Evolutionary conservation across 306 rosid genomes (phyloP).

Genomic region (Astragalus glycyphyllos): DNA sequence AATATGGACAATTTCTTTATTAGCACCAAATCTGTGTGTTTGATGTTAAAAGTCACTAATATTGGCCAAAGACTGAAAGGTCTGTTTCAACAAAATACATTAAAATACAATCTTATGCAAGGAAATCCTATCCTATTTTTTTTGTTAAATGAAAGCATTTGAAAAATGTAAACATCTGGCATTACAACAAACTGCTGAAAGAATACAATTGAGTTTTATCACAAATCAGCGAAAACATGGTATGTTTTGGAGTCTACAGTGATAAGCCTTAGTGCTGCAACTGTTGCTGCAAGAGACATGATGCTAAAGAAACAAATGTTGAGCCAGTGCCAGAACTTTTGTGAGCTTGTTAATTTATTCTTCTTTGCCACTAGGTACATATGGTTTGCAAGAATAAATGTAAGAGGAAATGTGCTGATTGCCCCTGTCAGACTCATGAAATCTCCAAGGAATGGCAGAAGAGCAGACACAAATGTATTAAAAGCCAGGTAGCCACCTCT

Average conservation of each 20-base stretch:
- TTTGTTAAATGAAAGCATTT: slow-evolving; percentile 4
- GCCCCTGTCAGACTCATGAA: slow-evolving; percentile 99
- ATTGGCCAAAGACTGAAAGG: neutral
- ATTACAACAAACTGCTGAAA: slow-evolving; percentile 28
- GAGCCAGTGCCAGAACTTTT: slow-evolving; percentile 84
- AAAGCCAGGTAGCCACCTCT: slow-evolving; percentile 86
- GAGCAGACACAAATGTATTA: slow-evolving; percentile 75
- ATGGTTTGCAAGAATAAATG: slow-evolving; percentile 94
- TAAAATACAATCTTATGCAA: neutral
- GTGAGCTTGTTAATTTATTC: slow-evolving; percentile 50
- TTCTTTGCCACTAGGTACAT: slow-evolving; percentile 85
- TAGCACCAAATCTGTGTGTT: neutral
- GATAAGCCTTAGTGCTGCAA: slow-evolving; percentile 82
- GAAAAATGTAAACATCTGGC: neutral
- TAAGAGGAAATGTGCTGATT: slow-evolving; percentile 88
- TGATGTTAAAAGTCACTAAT: neutral
- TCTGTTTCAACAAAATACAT: neutral
- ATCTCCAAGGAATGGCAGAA: slow-evolving; percentile 93
- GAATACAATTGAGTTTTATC: slow-evolving; percentile 27
- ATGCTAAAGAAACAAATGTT: slow-evolving; percentile 72
- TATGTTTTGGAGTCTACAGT: slow-evolving; percentile 80
- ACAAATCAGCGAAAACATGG: slow-evolving; percentile 81
- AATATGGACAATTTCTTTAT: slow-evolving; percentile 2
- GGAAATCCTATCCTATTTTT: neutral
- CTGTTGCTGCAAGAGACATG: slow-evolving; percentile 67